Evolutionary conservation across 495 filamentous ascomycete genomes (phyloP), one percentile per base, ranked within the genome.

Genomic region (Penicillium silybi): DNA sequence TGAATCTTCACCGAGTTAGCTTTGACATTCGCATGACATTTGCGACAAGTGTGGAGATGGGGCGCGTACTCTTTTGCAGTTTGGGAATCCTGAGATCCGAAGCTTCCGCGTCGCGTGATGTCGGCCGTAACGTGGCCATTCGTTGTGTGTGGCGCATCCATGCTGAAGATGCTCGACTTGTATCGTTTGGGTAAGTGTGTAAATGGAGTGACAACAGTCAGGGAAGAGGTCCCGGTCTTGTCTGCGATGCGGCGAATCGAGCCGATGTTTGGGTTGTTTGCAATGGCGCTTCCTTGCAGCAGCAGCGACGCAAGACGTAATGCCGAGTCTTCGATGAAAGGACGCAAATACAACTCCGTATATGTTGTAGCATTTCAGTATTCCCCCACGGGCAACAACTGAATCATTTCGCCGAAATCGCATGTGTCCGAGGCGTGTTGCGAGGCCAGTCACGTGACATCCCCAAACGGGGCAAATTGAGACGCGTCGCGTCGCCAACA

Each of bases 1-100:
- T 92, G 68, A 90, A 98, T 38, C 88, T 92, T 50, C 5, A 26
- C 25, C n/a, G 41, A 48, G 26, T 58, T 16, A 61, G 50, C 13
- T 16, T 18, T 18, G 6, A 49, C 9, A 22, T n/a, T 38, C 29
- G n/a, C 6, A 1, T 34, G 17, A 20, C 43, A 26, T 44, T 16
- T 3, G 11, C 26, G 38, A 46, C 6, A 26, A 17, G 17, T 20
- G 3, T 26, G 38, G 15, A 26, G 23, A 1, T 43, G 17, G 34
- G n/a, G 2, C 17, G 34, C 79, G 55, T 80, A 92, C 85, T 96
- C 89, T 59, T 84, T 87, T 41, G 92, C 92, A 22, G 92, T 97
- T 62, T 95, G 89, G 13, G 90, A 95, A 50, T 78, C 74, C 48
- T 88, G 81, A 5, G 87, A 90, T 53, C 68, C 59, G 43, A 85